phyloP scores from a whole-genome alignment of 73 alveolate genomes.

The Tetrahymena borealis region DNA sequence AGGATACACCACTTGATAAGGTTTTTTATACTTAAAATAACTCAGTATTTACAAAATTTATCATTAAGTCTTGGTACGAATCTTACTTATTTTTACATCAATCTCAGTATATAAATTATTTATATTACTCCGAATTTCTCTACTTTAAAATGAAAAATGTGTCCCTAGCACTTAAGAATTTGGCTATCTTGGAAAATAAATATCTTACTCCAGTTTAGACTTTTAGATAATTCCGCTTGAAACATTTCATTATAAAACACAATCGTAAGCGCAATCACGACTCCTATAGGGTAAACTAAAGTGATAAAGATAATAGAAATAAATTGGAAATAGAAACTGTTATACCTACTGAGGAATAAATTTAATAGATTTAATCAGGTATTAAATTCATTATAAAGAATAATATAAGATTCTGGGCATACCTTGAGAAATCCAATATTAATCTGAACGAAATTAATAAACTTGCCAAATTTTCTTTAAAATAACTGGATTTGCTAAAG shows the following conservation, averaged over 20 bases:
- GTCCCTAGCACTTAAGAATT: slow-evolving; percentile 14
- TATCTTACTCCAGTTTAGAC: slow-evolving; percentile 7
- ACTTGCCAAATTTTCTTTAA: not conserved
- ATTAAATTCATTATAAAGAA: slow-evolving; percentile 5
- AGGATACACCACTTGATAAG: slow-evolving; percentile 18
- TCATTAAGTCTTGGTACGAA: slow-evolving; percentile 32
- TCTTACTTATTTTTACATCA: not conserved
- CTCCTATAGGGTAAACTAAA: slow-evolving; percentile 7
- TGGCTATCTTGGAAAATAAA: slow-evolving; percentile 23
- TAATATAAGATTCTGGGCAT: slow-evolving; percentile 21
- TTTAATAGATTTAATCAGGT: slow-evolving; percentile 6
- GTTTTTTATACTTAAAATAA: not conserved
- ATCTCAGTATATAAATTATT: not conserved
- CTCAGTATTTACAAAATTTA: slow-evolving; percentile 18
- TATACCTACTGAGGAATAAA: slow-evolving; percentile 24
- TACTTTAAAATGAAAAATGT: slow-evolving; percentile 18
- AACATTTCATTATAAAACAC: not conserved
- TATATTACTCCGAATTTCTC: slow-evolving; percentile 27
- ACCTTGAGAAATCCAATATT: slow-evolving; percentile 12
- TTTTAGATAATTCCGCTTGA: not conserved
- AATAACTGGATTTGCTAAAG: slow-evolving; percentile 7
- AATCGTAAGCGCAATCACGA: not conserved
- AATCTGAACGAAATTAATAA: slow-evolving; percentile 23
- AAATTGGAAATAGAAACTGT: slow-evolving; percentile 32
- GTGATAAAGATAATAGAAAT: not conserved